Evolutionary conservation across 495 filamentous ascomycete genomes (phyloP), one percentile per base, ranked within the genome.

Genomic region (Podospora conica): DNA sequence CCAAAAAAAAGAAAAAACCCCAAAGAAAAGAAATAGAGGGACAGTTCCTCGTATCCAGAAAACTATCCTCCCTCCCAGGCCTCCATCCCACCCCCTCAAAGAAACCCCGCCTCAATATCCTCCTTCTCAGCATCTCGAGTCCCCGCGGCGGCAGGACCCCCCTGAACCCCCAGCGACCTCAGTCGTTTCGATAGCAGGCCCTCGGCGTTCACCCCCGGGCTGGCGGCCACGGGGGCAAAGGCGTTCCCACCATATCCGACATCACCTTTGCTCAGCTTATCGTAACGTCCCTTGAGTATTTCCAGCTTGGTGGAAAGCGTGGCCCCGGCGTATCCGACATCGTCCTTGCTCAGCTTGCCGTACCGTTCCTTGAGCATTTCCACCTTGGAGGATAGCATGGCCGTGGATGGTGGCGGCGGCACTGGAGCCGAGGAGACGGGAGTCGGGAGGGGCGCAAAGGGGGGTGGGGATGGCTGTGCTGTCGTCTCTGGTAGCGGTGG

Each of bases 251-350:
- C 87, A 66, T 91, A 92, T 22, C 88, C 88, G 15, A 78, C 74
- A 71, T 91, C 87, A 18, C 85, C 87, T 70, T 83, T 90, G 71
- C 70, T 88, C 48, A 90, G 85, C 71, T 91, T 92, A 66, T 81
- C 84, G 69, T 91, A 90, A 22, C 77, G 91, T 66, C 79, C 84
- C 70, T 90, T 88, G n/a, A 7, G 2, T 18, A 7, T 5, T 8
- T 48, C 40, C 6, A 48, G 40, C 40, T 7, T 8, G 18, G 40
- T 12, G 15, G 33, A n/a, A n/a, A n/a, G n/a, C n/a, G n/a, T n/a
- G n/a, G n/a, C n/a, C n/a, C n/a, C n/a, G n/a, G n/a, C n/a, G n/a
- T n/a, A n/a, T n/a, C n/a, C n/a, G n/a, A n/a, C 25, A 27, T 27
- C 15, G 33, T 18, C 1, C 31, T 4, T 33, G 29, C 29, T 3